Conservation (phyloP, 345 rosid species). For the Garcia nutans region DNA sequence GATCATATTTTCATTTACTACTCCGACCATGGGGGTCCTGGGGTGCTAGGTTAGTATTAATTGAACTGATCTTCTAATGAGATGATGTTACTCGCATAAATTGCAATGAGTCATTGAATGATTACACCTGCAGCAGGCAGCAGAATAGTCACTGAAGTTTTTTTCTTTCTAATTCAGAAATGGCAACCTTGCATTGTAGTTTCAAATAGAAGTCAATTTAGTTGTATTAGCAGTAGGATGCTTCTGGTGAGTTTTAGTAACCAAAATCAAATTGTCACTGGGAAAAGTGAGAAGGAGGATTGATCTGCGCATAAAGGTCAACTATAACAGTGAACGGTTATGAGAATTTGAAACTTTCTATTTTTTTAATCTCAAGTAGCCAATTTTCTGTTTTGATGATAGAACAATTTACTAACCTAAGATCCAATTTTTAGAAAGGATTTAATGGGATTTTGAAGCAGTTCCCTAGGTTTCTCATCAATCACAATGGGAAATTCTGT, state of each 20-base stretch:
- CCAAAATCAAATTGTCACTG: neutral
- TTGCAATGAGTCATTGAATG: neutral
- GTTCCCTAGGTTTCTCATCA: neutral
- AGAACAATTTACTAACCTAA: neutral
- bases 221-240: neutral
- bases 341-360: neutral
- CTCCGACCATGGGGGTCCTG: constrained; percentile 93
- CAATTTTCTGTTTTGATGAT: neutral
- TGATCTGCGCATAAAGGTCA: neutral
- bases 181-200: neutral
- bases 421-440: neutral
- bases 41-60: constrained; percentile 75
- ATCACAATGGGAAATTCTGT: neutral
- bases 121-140: neutral
- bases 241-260: neutral
- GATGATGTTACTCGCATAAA: neutral
- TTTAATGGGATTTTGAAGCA: neutral
- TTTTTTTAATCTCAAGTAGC: neutral
- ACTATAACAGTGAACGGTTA: neutral
- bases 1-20: constrained; percentile 90
- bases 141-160: neutral
- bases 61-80: neutral
- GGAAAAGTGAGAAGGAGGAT: neutral
- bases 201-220: neutral
- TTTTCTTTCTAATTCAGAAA: neutral